These are phyloP conservation scores for Eucalyptus leucophloia DNA, from an alignment of 345 rosid genomes.

Conservation along the genomic window DNA sequence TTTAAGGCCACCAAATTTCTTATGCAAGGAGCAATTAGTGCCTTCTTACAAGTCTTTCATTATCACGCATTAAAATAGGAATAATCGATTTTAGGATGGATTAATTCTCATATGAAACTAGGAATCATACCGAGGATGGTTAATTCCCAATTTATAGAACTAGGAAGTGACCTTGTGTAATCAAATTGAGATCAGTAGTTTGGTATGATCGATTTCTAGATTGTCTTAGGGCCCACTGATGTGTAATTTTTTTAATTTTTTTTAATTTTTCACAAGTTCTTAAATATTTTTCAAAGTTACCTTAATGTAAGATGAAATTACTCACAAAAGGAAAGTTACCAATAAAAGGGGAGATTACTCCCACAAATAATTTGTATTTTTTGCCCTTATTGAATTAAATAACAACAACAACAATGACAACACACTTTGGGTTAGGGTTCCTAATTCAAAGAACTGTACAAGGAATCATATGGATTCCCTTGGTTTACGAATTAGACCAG, in stretches of 20 bases:
- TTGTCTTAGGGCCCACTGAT: fast-evolving
- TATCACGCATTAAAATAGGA: not conserved
- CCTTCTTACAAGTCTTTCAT: not conserved
- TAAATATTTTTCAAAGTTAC: not conserved
- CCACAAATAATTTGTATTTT: not conserved
- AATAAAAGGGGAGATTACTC: not conserved
- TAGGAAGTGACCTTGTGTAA: not conserved
- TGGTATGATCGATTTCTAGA: not conserved
- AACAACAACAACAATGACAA: not conserved
- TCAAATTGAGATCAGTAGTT: not conserved
- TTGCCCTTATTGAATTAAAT: not conserved
- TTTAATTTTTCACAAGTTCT: not conserved
- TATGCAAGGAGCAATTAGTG: not conserved
- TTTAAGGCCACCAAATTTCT: not conserved
- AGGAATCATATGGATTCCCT: not conserved
- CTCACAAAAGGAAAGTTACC: not conserved
- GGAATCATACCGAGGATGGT: not conserved
- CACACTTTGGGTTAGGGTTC: not conserved
- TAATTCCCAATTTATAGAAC: not conserved
- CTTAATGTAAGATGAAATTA: not conserved
- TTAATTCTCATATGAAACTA: fast-evolving
- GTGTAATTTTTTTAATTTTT: not conserved
- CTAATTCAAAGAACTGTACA: not conserved
- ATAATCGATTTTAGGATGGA: not conserved
- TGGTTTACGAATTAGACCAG: fast-evolving